Evolutionary conservation across 2,329 filamentous ascomycete species (phyloP).

Genomic region (Sphaerostilbella broomeana): DNA sequence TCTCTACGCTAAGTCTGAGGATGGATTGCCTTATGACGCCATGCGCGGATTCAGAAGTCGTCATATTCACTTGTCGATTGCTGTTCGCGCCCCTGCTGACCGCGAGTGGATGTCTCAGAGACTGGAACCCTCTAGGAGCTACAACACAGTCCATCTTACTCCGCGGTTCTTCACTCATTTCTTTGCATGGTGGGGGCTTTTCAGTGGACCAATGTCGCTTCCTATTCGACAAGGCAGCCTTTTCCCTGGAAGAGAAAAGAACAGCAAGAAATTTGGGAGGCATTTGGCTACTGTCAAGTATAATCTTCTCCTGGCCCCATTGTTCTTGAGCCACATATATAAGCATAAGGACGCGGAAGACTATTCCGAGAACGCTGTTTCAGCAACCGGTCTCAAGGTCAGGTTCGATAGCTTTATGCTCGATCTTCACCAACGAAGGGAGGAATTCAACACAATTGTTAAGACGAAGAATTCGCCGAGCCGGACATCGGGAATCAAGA

Average conservation of each 20-base stretch:
- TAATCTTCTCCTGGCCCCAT: slow-evolving; percentile 80
- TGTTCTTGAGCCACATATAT: slow-evolving; percentile 96
- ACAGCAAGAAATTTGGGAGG: slow-evolving; percentile 95
- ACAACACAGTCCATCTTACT: slow-evolving; percentile 92
- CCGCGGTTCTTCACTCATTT: slow-evolving; percentile 98
- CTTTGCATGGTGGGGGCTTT: slow-evolving; percentile 95
- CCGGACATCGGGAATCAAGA: slow-evolving; percentile 87
- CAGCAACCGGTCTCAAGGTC: slow-evolving; percentile 93
- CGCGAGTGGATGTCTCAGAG: slow-evolving; percentile 78
- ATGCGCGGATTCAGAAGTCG: slow-evolving; percentile 94
- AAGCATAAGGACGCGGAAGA: slow-evolving; percentile 96
- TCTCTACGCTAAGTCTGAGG: slow-evolving; percentile 57
- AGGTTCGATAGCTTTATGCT: slow-evolving; percentile 96
- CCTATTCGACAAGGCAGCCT: slow-evolving; percentile 87
- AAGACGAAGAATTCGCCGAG: slow-evolving; percentile 69
- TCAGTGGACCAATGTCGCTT: slow-evolving; percentile 88
- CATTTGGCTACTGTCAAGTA: slow-evolving; percentile 99
- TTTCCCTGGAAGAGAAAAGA: slow-evolving; percentile 90
- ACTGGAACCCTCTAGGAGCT: slow-evolving; percentile 73
- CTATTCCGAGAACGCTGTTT: slow-evolving; percentile 67
- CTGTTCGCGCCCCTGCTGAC: slow-evolving; percentile 78
- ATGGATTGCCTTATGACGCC: slow-evolving; percentile 68
- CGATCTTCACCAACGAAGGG: slow-evolving; percentile 87
- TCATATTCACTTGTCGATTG: slow-evolving; percentile 92
- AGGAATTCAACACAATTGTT: slow-evolving; percentile 80